Base-by-base conservation (phyloP, 352 stramenopile species). In the Phytophthora pinifolia region DNA sequence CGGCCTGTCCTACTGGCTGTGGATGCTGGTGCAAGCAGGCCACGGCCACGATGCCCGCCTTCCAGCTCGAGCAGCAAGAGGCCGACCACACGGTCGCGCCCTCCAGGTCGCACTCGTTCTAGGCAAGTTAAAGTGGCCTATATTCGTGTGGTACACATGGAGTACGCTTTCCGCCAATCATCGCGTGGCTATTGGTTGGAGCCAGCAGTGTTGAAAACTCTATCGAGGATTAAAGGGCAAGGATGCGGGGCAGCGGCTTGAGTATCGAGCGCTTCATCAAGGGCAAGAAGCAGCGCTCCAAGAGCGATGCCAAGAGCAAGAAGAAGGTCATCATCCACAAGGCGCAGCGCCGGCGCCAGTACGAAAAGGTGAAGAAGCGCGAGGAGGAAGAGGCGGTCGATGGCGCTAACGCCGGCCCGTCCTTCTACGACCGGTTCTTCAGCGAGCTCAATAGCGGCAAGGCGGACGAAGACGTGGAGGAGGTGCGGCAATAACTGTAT, bases 231-330 rank as follows among this genome's bases (percentile, higher is more conserved):
- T 9, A 47, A 14, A 17, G 30, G 22, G 22, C 22, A 27, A 59
- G 12, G 15, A 91, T 89, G 76, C 73, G 76, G 2, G 81, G 84
- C 41, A 94, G 84, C 29, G 84, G 84, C 8, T 61, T 94, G 59
- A 94, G 84, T 76, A 61, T 94, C 52, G 81, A 94, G 70, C 84
- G 84, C 9, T 94, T 94, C 49, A 90, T 92, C 61, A 83, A 90
- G 54, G 84, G 84, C 63, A 94, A 94, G 65, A 76, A 81, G 17
- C 82, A 92, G 38, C 65, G 70, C 42, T 86, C 79, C 36, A 92
- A 91, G 62, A 83, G 70, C 18, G 82, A 92, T 54, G 75, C 77
- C 9, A 86, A 92, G 72, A 88, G 74, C 70, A 91, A 89, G 67
- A 92, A 94, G 76, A 81, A 86, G 48, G 67, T 63, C 22, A 86